Percentiles rank a stretch among this genome's conserved stretches.
Evolutionary conservation across 371 early-diverging fungal genomes (phyloP).

Genomic region (Mortierella sp.): DNA sequence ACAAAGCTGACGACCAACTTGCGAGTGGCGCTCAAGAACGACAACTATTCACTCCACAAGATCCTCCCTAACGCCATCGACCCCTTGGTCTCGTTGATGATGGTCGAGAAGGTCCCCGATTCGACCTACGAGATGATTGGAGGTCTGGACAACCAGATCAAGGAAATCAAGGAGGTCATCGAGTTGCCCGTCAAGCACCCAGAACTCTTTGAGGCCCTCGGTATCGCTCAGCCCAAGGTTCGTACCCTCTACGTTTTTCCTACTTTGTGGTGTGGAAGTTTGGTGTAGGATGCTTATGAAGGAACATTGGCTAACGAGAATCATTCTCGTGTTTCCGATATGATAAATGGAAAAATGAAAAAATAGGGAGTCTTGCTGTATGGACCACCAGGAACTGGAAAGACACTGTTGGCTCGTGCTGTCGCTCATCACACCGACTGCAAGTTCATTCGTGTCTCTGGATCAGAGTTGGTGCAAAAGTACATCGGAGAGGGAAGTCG

Average conservation of each 20-base stretch:
- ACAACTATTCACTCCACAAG: constrained; percentile 89
- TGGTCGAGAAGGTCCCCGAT: constrained; percentile 99
- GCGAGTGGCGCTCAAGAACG: constrained; percentile 97
- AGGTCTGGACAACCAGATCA: constrained; percentile 99
- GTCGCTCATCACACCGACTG: constrained; percentile 99
- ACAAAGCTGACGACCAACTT: constrained; percentile 94
- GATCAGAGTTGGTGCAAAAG: constrained; percentile 99
- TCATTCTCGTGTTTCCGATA: background rate
- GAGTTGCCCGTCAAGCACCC: constrained; percentile 99
- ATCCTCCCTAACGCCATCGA: constrained; percentile 97
- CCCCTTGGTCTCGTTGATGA: constrained; percentile 98
- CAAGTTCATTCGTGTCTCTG: constrained; percentile 99
- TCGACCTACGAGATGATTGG: constrained; percentile 99
- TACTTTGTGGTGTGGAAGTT: background rate
- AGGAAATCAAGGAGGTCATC: constrained; percentile 99
- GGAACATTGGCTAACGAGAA: background rate
- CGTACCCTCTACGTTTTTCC: background rate
- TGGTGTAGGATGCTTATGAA: background rate
- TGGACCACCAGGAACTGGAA: constrained; percentile 99
- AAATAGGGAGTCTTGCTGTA: constrained; percentile 94
- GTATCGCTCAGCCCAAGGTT: constrained; percentile 99
- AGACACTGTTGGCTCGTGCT: constrained; percentile 99
- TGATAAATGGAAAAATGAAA: too few species aligned
- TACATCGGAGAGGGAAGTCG: constrained; percentile 99
- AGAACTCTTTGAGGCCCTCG: constrained; percentile 99